phyloP scores from a whole-genome alignment of 306 rosid species.

The Ormosia semicastrata region DNA sequence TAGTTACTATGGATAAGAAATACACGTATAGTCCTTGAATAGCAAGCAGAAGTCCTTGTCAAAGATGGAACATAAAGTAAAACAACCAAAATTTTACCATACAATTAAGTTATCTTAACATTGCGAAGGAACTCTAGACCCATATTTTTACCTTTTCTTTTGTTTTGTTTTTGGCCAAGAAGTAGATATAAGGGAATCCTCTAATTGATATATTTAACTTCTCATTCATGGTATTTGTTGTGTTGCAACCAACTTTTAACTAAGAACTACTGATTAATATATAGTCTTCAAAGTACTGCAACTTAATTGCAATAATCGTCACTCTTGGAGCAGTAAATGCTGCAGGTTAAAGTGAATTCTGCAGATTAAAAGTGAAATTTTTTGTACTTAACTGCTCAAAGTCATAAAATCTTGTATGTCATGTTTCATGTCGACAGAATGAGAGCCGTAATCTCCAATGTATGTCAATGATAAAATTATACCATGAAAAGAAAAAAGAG shows the following conservation, averaged over 20 bases:
- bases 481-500: not conserved
- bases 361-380: slow-evolving; percentile 2
- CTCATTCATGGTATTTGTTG: not conserved
- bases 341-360: not conserved
- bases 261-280: not conserved
- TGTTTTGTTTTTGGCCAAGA: not conserved
- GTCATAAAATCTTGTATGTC: slow-evolving; percentile 5
- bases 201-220: slow-evolving; percentile 14
- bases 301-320: not conserved
- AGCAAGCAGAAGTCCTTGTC: slow-evolving; percentile 36
- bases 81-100: slow-evolving; percentile 14
- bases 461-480: slow-evolving; percentile 22
- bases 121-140: not conserved
- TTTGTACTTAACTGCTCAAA: slow-evolving; percentile 18
- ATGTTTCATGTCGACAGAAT: slow-evolving; percentile 33
- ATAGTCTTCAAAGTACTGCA: slow-evolving; percentile 14
- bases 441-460: slow-evolving; percentile 19
- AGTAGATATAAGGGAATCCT: not conserved
- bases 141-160: not conserved
- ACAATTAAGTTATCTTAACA: slow-evolving; percentile 18
- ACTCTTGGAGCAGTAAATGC: slow-evolving; percentile 10
- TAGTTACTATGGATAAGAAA: slow-evolving; percentile 42
- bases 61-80: slow-evolving; percentile 19
- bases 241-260: slow-evolving; percentile 18
- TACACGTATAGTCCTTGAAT: slow-evolving; percentile 43